Conservation (phyloP, 2,329 filamentous ascomycete species). For the Chrysoporthe austroafricana region DNA sequence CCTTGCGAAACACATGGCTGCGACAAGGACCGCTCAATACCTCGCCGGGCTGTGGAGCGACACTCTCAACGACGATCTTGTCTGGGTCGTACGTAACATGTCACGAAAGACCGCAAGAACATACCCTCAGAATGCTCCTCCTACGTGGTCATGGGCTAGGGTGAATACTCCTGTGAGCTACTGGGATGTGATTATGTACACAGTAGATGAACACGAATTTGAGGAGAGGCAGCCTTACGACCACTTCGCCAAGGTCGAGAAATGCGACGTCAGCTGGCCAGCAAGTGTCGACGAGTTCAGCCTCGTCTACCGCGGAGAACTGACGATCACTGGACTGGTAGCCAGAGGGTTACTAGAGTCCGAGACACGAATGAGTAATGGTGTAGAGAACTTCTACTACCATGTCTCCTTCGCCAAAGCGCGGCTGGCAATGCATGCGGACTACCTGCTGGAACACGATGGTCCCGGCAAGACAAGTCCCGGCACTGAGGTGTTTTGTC, state of each 20-base stretch:
- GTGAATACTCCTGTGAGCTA: background rate
- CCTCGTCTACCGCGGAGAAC: background rate
- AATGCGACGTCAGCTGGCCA: background rate
- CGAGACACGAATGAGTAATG: no score
- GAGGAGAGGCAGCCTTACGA: constrained; percentile 1
- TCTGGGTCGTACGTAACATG: background rate
- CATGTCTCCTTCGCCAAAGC: background rate
- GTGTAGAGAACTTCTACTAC: background rate
- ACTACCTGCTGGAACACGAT: background rate
- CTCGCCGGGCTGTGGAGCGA: background rate
- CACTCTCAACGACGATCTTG: constrained; percentile 1
- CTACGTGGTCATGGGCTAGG: constrained; percentile 5
- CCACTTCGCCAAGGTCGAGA: background rate
- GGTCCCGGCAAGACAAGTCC: background rate
- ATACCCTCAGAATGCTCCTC: background rate
- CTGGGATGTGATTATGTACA: background rate
- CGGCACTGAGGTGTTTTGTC: background rate
- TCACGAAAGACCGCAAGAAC: background rate
- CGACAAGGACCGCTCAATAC: background rate
- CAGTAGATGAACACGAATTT: background rate
- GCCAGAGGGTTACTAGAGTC: background rate
- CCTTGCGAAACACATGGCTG: constrained; percentile 1
- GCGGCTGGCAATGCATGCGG: background rate
- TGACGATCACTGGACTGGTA: background rate
- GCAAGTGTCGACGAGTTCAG: constrained; percentile 4